Conservation (phyloP, 1,284 basidiomycete genomes). For the Cryptococcus sp. region DNA sequence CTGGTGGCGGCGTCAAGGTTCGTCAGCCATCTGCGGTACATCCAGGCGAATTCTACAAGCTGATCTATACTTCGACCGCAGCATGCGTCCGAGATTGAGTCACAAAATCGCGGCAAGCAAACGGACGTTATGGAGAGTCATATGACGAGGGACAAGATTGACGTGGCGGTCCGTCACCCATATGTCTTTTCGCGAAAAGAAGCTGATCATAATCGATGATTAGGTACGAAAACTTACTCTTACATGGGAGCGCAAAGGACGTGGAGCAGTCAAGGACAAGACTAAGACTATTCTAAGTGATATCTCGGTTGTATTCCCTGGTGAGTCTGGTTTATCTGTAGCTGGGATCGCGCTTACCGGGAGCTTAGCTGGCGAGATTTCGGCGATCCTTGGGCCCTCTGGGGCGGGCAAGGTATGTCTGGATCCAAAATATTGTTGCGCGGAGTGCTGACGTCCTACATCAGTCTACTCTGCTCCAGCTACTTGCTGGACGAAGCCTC, state of each 20-base stretch:
- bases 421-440: background rate
- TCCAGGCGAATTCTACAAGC: too few species aligned
- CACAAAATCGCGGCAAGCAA: constrained; percentile 46
- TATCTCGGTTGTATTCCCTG: constrained; percentile 54
- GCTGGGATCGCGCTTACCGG: background rate
- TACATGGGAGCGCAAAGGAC: constrained; percentile 40
- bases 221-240: constrained; percentile 43
- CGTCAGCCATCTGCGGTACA: background rate
- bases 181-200: background rate
- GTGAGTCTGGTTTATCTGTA: constrained; percentile 13
- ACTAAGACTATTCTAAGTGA: constrained; percentile 54
- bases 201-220: background rate
- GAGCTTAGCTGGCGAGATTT: constrained; percentile 53
- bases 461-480: constrained; percentile 56
- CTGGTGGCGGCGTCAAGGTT: constrained; percentile 53
- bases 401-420: constrained; percentile 54
- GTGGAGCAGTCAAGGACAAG: constrained; percentile 27
- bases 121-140: constrained; percentile 49
- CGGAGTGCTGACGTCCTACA: constrained; percentile 16
- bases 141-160: constrained; percentile 49
- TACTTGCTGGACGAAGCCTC: constrained; percentile 53
- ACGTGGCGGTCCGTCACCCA: constrained; percentile 38
- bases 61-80: background rate
- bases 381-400: constrained; percentile 55
- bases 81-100: constrained; percentile 51